Conservation (phyloP, 371 early-diverging fungal genomes). For the Chytridium lagenaria region DNA sequence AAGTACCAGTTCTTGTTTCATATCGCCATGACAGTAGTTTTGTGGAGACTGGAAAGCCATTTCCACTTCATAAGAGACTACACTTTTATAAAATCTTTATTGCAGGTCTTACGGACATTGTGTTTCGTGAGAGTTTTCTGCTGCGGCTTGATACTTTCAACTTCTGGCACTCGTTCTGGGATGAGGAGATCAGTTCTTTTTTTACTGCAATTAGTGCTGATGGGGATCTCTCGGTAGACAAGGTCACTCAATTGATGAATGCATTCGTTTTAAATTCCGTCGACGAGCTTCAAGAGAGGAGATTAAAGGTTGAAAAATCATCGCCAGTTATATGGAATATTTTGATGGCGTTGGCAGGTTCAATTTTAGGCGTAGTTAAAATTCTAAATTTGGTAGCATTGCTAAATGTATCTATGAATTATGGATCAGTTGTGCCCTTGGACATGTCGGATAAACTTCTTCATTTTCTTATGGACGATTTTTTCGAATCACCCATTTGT, state of each 20-base stretch:
- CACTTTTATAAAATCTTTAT: constrained; percentile 1
- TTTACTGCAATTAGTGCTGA: neutral
- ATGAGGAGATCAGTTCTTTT: neutral
- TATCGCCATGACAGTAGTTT: neutral
- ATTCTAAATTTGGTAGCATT: neutral
- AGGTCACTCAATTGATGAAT: neutral
- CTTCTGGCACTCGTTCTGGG: neutral
- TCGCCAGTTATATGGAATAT: neutral
- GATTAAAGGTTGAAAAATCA: neutral
- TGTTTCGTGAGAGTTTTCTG: neutral
- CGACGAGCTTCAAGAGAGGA: neutral
- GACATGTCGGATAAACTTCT: neutral
- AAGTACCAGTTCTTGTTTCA: neutral
- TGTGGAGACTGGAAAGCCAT: neutral
- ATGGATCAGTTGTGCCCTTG: neutral
- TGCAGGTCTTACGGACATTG: neutral
- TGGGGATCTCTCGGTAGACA: neutral
- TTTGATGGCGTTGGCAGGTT: neutral
- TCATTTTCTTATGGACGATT: neutral
- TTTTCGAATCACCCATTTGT: neutral
- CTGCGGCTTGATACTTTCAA: neutral
- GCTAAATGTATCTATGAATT: neutral
- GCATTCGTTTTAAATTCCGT: neutral
- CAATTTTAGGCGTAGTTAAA: too few species aligned
- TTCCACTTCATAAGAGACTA: neutral